Conservation (phyloP, 768 basidiomycete species). For the Sutorius australiensis region DNA sequence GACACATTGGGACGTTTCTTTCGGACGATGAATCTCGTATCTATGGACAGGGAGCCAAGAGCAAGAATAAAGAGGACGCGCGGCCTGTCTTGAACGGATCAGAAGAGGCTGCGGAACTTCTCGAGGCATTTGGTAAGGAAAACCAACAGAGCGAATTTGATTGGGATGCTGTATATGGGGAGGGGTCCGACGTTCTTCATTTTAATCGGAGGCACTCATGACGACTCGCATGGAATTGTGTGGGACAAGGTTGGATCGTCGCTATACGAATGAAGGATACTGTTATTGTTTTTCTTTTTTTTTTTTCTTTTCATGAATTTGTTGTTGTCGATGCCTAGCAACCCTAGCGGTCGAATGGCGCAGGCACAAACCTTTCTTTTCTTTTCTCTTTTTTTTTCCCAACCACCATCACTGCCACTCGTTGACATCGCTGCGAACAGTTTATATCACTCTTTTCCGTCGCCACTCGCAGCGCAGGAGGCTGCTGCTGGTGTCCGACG, state of each 20-base stretch:
- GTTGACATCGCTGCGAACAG: neutral
- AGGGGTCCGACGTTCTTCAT: constrained; percentile 69
- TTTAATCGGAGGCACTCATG: constrained; percentile 30
- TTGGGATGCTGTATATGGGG: constrained; percentile 64
- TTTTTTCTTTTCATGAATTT: constrained; percentile 7
- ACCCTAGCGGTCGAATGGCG: constrained; percentile 9
- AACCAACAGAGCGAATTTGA: constrained; percentile 68
- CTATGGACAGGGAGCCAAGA: constrained; percentile 70
- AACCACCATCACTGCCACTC: constrained; percentile 1
- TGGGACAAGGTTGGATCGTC: constrained; percentile 15
- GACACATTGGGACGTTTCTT: constrained; percentile 75
- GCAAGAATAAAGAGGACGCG: constrained; percentile 55
- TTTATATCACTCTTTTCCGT: neutral
- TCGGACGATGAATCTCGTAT: constrained; percentile 48
- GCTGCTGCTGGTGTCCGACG: constrained; percentile 2
- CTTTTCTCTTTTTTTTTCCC: neutral
- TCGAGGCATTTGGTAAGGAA: constrained; percentile 69
- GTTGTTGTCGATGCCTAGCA: constrained; percentile 25
- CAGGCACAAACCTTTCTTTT: neutral
- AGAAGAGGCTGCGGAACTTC: constrained; percentile 45
- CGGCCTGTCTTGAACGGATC: constrained; percentile 50
- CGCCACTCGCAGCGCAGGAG: constrained; percentile 11
- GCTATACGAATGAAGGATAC: constrained; percentile 21
- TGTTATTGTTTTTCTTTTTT: constrained; percentile 22
- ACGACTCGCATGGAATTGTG: constrained; percentile 9